Evolutionary conservation across 495 filamentous ascomycete species (phyloP), one percentile per base, ranked within the genome.

Genomic region (Friedmanniomyces simplex): DNA sequence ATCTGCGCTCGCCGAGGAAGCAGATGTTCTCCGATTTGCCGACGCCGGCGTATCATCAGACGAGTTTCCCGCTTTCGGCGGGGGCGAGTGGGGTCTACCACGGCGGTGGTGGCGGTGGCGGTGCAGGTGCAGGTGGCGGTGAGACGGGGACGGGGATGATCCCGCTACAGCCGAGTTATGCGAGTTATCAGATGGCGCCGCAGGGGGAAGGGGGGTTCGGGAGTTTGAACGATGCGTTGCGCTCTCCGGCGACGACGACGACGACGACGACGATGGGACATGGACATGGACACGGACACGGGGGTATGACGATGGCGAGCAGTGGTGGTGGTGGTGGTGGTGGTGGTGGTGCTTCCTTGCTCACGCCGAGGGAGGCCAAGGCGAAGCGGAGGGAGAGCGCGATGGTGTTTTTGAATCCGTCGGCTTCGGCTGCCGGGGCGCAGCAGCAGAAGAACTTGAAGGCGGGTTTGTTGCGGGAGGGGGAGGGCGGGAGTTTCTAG

Each of bases 11-110:
- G 25, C 83, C 85, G 24, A 76, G 82, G 30, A 77, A 76, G 43
- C 85, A 87, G 65, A 82, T 85, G 76, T 86, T 86, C 68, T 79
- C 81, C 0, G 83, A 87, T 52, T 72, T 85, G 8, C 81, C 83
- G 14, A 87, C 83, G 0, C 82, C 83, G 21, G 76, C 76, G 14
- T 82, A 83, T 63, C 76, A 78, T 50, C 82, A 86, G 59, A 76
- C 77, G n/a, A 73, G 76, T 1, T 86, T 86, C 62, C 69, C 53
- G 26, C 59, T 55, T 20, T 21, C 32, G 14, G 4, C 10, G 28
- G 28, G 3, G 28, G 28, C 28, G n/a, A n/a, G n/a, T 32, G 28
- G 28, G 28, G 10, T 32, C 4, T 4, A 32, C 10, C 28, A 32
- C 10, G 28, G 28, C 10, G 28, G 28, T 32, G 28, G 28, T 4